Evolutionary conservation across 495 filamentous ascomycete genomes (phyloP).

Genomic region (Penicillium ochrochloron): DNA sequence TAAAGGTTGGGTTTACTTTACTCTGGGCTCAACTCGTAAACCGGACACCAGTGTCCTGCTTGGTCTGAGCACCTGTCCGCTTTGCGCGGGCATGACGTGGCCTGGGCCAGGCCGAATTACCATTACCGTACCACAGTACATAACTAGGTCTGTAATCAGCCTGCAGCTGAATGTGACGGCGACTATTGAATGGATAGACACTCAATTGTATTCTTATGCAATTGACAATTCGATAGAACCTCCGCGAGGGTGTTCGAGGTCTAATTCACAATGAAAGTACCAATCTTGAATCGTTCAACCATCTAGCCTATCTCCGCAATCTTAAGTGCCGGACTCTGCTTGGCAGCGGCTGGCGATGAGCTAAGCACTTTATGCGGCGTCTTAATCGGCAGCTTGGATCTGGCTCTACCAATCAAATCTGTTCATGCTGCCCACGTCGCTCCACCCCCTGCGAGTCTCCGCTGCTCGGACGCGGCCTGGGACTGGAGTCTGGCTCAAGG

Average conservation of each 20-base stretch:
- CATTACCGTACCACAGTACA: conserved; percentile 17
- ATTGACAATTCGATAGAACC: neutral
- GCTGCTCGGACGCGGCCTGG: conserved; percentile 2
- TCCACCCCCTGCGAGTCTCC: conserved; percentile 11
- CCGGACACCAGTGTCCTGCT: neutral
- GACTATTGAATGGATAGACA: neutral
- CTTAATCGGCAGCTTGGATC: conserved; percentile 1
- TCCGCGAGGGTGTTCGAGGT: neutral
- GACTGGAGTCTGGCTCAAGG: neutral
- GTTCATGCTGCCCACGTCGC: neutral
- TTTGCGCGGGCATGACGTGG: conserved; percentile 19
- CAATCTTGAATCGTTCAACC: neutral
- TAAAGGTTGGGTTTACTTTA: neutral
- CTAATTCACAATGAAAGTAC: neutral
- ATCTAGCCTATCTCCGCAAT: neutral
- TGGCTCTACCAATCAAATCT: conserved; percentile 15
- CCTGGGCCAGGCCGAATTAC: conserved; percentile 21
- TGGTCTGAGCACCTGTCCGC: conserved; percentile 13
- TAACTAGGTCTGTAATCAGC: neutral
- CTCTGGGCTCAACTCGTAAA: neutral
- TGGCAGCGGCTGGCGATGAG: conserved; percentile 11
- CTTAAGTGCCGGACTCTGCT: neutral
- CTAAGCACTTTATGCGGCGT: conserved; percentile 9
- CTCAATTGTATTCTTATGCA: neutral
- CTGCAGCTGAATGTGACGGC: neutral